These are phyloP conservation scores for Fusarium haematococcum DNA, from an alignment of 2,329 filamentous ascomycete genomes.

Conservation along the genomic window DNA sequence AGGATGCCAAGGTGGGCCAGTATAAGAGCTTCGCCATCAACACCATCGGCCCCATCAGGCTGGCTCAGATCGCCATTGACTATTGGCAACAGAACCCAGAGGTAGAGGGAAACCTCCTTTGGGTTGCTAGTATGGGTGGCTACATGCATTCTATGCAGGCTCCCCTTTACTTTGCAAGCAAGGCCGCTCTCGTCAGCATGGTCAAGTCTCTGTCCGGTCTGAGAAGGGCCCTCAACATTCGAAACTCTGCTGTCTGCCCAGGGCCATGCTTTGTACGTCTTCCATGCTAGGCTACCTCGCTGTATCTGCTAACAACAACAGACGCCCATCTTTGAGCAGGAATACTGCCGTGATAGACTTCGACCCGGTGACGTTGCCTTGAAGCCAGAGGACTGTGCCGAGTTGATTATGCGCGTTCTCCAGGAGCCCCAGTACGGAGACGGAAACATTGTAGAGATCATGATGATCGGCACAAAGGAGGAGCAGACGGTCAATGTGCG, in stretches of 20 bases:
- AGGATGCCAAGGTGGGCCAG: constrained; percentile 27
- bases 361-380: background rate
- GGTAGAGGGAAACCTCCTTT: constrained; percentile 36
- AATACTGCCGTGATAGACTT: background rate
- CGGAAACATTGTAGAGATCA: constrained; percentile 14
- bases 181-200: background rate
- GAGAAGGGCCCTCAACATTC: background rate
- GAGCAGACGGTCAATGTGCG: constrained; percentile 1
- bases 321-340: background rate
- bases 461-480: constrained; percentile 4
- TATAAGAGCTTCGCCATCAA: constrained; percentile 43
- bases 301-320: rapidly evolving
- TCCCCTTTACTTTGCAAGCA: background rate
- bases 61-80: constrained; percentile 43
- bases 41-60: constrained; percentile 38
- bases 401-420: constrained; percentile 3
- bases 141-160: constrained; percentile 44
- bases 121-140: constrained; percentile 40
- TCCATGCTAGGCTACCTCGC: no score
- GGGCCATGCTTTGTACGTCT: background rate
- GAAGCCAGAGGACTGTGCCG: constrained; percentile 19
- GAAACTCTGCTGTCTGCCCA: background rate
- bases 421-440: constrained; percentile 14
- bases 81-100: constrained; percentile 44
- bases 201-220: background rate